Base-by-base conservation (phyloP, 768 basidiomycete genomes). In the Rhodotorula paludigena region DNA sequence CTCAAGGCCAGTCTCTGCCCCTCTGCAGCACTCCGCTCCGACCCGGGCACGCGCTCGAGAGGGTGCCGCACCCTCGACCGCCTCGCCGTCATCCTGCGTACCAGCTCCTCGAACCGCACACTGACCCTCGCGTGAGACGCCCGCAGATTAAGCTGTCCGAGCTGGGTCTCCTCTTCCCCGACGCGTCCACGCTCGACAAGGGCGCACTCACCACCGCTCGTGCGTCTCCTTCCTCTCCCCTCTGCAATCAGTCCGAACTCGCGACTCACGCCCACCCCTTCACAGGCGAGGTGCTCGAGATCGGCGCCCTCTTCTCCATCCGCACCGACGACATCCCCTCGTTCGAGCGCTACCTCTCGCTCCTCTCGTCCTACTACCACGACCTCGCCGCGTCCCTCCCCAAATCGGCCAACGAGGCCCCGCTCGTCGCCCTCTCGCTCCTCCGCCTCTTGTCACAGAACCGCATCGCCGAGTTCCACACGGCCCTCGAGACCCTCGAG, bases 381-480 rank as follows among this genome's bases (percentile, higher is more conserved):
- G 89, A 92, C 78, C 89, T 86, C 78, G 84, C 85, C 89, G 81
- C 85, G 60, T 79, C 82, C 67, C 86, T 97, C 48, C 89, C 90
- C 3, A 86, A 85, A 6, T 97, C 94, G 23, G 85, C 87, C 66
- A 86, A 88, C 77, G 90, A 93, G 80, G 89, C 86, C 72, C 85
- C 92, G 54, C 86, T 96, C 65, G 87, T 90, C 56, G 92, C 93
- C 11, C 86, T 99, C 41, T 88, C 94, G 77, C 89, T 99, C 78
- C 91, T 97, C 76, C 88, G 90, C 53, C 85, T 97, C 66, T 86
- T 99, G 74, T 91, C 90, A 15, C 90, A 91, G 78, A 96, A 96
- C 79, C 87, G 91, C 76, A 94, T 97, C 73, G 92, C 94, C 41
- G 90, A 94, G 78, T 98, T 98, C 81, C 94, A 99, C 79, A 96